Percentiles rank a stretch among this genome's conserved stretches.
These are phyloP conservation scores for Xanthoparmelia taractica DNA, from an alignment of 495 filamentous ascomycete genomes.

Conservation along the genomic window DNA sequence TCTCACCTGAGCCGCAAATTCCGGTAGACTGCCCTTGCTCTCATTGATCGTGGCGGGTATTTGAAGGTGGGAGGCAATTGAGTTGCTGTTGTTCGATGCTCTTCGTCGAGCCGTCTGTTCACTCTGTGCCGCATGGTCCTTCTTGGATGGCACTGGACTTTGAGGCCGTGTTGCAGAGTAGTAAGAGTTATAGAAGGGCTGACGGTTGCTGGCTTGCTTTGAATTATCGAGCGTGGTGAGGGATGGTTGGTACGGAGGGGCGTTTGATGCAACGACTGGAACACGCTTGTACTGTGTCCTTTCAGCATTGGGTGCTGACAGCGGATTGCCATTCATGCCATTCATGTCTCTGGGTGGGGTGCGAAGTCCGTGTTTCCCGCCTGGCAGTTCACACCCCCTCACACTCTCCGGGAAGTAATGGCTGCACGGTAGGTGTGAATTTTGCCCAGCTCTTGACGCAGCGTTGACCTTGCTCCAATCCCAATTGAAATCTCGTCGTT, in stretches of 20 bases:
- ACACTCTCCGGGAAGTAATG: conserved; percentile 10
- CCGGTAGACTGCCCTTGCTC: conserved; percentile 63
- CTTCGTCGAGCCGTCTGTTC: conserved; percentile 28
- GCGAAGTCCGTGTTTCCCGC: conserved; percentile 41
- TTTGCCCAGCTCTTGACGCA: conserved; percentile 14
- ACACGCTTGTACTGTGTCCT: conserved; percentile 20
- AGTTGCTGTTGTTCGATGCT: conserved; percentile 34
- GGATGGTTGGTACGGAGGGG: conserved; percentile 28
- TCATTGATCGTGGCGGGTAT: conserved; percentile 68
- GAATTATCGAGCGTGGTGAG: conserved; percentile 27
- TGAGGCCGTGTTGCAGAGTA: conserved; percentile 31
- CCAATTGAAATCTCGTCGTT: conserved; percentile 16
- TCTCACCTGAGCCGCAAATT: conserved; percentile 74
- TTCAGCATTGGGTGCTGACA: conserved; percentile 34
- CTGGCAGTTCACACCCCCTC: conserved; percentile 32
- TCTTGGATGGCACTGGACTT: conserved; percentile 29
- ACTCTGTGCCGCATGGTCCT: conserved; percentile 24
- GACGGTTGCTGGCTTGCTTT: conserved; percentile 26
- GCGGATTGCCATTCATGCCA: conserved; percentile 38
- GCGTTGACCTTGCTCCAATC: conserved; percentile 8
- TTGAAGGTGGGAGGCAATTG: conserved; percentile 55
- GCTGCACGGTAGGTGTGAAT: conserved; percentile 7
- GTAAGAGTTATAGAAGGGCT: conserved; percentile 24
- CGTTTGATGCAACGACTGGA: conserved; percentile 18
- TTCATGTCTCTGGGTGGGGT: conserved; percentile 48